Percentiles rank a stretch among this genome's conserved stretches.
Conservation (phyloP, 331 rosid genomes). For the Spiraea crenata region DNA sequence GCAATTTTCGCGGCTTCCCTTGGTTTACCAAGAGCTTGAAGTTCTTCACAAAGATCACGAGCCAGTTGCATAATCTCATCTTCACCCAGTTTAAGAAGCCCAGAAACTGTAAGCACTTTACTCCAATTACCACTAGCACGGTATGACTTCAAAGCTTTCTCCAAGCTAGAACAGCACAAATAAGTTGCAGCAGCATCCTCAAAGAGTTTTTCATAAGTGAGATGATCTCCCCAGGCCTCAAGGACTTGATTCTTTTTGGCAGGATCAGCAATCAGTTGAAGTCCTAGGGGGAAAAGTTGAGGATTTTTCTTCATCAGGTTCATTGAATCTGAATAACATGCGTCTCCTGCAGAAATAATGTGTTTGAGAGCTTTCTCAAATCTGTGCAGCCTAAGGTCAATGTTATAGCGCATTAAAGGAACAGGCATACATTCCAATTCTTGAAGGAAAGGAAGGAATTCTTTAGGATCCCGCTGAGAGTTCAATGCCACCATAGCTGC, state of each 20-base stretch:
- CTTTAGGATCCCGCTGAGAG: conserved; percentile 97
- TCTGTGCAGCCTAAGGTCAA: conserved; percentile 82
- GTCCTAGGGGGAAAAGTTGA: conserved; percentile 81
- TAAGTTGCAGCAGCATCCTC: conserved; percentile 87
- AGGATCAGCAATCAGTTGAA: conserved; percentile 72
- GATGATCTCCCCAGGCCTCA: conserved; percentile 98
- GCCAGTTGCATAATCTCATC: conserved; percentile 67
- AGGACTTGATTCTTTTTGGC: conserved; percentile 63
- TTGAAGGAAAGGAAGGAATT: conserved; percentile 88
- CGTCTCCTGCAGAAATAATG: conserved; percentile 86
- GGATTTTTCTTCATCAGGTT: conserved; percentile 73
- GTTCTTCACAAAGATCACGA: conserved; percentile 90
- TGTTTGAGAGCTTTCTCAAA: conserved; percentile 89
- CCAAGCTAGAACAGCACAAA: conserved; percentile 72
- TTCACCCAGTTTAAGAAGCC: conserved; percentile 68
- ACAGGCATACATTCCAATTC: conserved; percentile 74
- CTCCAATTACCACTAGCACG: conserved; percentile 83
- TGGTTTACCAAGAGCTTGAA: conserved; percentile 96
- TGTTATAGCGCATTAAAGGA: conserved; percentile 76
- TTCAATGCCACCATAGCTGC: conserved; percentile 95
- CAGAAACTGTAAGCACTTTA: conserved; percentile 81
- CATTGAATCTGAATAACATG: conserved; percentile 71
- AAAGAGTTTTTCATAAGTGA: conserved; percentile 57
- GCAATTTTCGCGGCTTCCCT: conserved; percentile 93
- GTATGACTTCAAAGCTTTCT: conserved; percentile 83